Base-by-base conservation (phyloP, 108 stramenopile species). In the Craspedostauros australis region DNA sequence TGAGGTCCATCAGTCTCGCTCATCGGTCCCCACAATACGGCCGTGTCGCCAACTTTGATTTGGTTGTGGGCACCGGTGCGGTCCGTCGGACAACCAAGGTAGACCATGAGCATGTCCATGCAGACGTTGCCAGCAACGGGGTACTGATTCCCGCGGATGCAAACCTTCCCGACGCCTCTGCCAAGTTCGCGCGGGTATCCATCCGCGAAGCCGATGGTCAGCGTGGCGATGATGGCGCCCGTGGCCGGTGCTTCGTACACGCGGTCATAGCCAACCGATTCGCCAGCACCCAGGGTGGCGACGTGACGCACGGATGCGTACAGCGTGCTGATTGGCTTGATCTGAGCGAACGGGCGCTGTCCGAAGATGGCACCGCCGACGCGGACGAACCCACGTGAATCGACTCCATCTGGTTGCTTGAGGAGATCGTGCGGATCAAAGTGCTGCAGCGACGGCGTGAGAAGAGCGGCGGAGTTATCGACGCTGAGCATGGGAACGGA, bases 71-170 rank as follows among this genome's bases (percentile, higher is more conserved):
- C 20, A 27, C 77, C 62, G 4, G 54, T 63, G 19, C 27, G 37
- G 27, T 75, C 75, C 45, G 39, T 71, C 9, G 75, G 67, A 20
- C 74, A 50, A 3, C 77, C 78, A 33, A 83, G 63, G 32, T 80
- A 64, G 1, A 88, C 79, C 82, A 84, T 88, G 28, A 82, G 15
- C 86, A 88, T 83, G 47, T 88, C 86, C 86, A 88, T 83, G 57
- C 82, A 88, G 20, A 88, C 75, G 39, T 84, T 88, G n/a, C 86
- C 86, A 12, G 71, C 86, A 19, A 88, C 68, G 4, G 77, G 71
- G 52, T 74, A 84, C 7, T 61, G 29, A 0, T 46, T 8, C 7
- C 74, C 69, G 15, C 77, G 77, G 18, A 83, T 88, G 6, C 57
- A 39, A 3, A 88, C 86, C 29, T 62, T 68, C 30, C 82, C 82